Evolutionary conservation across 1,139 yeast species (phyloP).

Genomic region (Nakaseomyces glabratus): DNA sequence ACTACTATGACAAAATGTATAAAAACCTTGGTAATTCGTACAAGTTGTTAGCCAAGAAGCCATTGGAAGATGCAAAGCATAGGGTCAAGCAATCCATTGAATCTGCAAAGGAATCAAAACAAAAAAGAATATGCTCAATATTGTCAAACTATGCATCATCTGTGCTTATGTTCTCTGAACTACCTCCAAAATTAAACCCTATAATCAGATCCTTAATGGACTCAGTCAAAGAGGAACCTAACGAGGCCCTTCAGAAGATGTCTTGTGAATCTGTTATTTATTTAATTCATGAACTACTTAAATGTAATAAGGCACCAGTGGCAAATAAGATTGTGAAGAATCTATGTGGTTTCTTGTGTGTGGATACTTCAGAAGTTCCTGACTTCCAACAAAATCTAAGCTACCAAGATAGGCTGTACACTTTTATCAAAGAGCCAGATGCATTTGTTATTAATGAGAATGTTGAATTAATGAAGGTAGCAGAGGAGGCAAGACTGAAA

Average conservation of each 20-base stretch:
- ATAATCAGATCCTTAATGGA: slow-evolving; percentile 89
- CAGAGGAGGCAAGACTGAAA: slow-evolving; percentile 68
- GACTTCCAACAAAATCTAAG: slow-evolving; percentile 67
- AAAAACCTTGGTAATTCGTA: slow-evolving; percentile 60
- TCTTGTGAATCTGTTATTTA: slow-evolving; percentile 63
- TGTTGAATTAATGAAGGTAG: slow-evolving; percentile 53
- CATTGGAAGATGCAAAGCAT: slow-evolving; percentile 71
- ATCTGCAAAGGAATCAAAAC: slow-evolving; percentile 52
- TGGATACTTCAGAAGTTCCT: slow-evolving; percentile 93
- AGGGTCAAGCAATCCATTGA: slow-evolving; percentile 58
- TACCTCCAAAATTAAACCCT: slow-evolving; percentile 84
- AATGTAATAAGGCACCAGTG: slow-evolving; percentile 54
- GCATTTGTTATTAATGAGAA: slow-evolving; percentile 59
- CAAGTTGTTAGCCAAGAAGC: slow-evolving; percentile 62
- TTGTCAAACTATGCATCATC: slow-evolving; percentile 73
- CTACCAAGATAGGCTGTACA: slow-evolving; percentile 51
- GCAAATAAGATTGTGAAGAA: slow-evolving; percentile 85
- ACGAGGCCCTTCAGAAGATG: slow-evolving; percentile 55
- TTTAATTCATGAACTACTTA: slow-evolving; percentile 50
- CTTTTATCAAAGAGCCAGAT: slow-evolving; percentile 73
- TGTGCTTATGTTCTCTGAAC: slow-evolving; percentile 45
- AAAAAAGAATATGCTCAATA: slow-evolving; percentile 52
- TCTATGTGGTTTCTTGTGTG: slow-evolving; percentile 86
- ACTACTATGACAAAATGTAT: slow-evolving; percentile 57
- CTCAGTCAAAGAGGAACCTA: slow-evolving; percentile 71